Evolutionary conservation across 768 basidiomycete genomes (phyloP).

Genomic region (Mycena metata): DNA sequence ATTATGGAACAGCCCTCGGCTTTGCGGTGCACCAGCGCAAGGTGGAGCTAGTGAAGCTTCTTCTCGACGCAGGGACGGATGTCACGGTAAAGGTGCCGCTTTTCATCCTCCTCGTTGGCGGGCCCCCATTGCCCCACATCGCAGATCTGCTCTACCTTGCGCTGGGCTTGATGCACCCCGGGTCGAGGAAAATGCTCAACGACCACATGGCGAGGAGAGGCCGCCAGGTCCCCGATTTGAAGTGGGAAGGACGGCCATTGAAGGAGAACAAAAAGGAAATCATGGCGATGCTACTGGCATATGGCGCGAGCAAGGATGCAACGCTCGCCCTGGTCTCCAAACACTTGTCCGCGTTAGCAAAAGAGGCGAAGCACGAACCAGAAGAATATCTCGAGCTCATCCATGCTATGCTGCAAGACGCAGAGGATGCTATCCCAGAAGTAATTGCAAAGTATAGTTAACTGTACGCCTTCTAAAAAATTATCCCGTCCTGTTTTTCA

Average conservation of each 20-base stretch:
- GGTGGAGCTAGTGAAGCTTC: neutral
- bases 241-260: slow-evolving; percentile 14
- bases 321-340: slow-evolving; percentile 42
- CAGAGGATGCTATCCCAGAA: slow-evolving; percentile 19
- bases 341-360: slow-evolving; percentile 48
- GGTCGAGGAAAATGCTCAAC: neutral
- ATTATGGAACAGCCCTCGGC: slow-evolving; percentile 3
- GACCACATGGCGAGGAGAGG: neutral
- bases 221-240: neutral
- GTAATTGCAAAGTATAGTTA: neutral
- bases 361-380: slow-evolving; percentile 41
- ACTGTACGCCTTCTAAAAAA: too few relatives aligned
- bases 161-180: neutral
- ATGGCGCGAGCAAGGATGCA: slow-evolving; percentile 11
- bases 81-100: neutral
- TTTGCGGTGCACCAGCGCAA: slow-evolving; percentile 7
- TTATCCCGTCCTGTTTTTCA: too few relatives aligned
- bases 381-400: slow-evolving; percentile 11
- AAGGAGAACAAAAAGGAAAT: neutral
- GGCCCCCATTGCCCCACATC: neutral
- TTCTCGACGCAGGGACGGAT: neutral
- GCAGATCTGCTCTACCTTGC: neutral
- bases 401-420: slow-evolving; percentile 11
- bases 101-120: neutral
- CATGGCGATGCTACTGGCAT: slow-evolving; percentile 10